phyloP scores from a whole-genome alignment of 2,329 filamentous ascomycete species.

The Ceratocystis variospora region DNA sequence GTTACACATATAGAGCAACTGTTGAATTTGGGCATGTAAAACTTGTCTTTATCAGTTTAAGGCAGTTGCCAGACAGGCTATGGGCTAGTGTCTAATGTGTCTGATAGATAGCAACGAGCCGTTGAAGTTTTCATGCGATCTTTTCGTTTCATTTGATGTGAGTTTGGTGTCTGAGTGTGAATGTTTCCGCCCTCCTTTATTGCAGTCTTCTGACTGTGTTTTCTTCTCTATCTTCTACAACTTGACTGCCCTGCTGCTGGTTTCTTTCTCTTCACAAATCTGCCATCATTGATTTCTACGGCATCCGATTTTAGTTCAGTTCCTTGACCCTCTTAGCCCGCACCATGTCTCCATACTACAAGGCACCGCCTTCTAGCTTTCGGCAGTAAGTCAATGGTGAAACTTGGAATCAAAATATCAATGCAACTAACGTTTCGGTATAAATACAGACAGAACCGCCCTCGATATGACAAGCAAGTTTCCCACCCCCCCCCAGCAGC shows the following conservation, averaged over 20 bases:
- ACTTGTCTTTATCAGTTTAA: not conserved
- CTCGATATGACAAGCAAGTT: conserved; percentile 2
- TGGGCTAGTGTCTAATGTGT: too few relatives aligned
- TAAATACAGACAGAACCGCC: not conserved
- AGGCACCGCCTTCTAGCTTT: conserved; percentile 1
- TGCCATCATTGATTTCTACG: not conserved
- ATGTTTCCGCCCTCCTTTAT: too few relatives aligned
- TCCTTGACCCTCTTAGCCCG: not conserved
- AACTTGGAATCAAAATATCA: not conserved
- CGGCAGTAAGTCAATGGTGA: not conserved
- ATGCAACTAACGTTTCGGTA: not conserved
- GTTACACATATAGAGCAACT: not conserved
- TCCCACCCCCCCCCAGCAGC: not conserved
- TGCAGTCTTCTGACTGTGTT: too few relatives aligned
- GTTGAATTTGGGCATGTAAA: not conserved
- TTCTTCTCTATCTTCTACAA: not conserved
- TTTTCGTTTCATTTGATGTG: not conserved
- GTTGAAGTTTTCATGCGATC: not conserved
- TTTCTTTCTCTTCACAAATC: not conserved
- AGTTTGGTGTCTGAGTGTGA: not conserved
- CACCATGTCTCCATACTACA: not conserved
- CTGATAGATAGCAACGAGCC: too few relatives aligned
- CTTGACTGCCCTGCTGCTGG: not conserved
- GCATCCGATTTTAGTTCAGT: not conserved
- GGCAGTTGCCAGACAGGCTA: not conserved